Evolutionary conservation across 2,329 filamentous ascomycete species (phyloP), one percentile per base, ranked within the genome.

Genomic region (Albophoma yamanashiensis): DNA sequence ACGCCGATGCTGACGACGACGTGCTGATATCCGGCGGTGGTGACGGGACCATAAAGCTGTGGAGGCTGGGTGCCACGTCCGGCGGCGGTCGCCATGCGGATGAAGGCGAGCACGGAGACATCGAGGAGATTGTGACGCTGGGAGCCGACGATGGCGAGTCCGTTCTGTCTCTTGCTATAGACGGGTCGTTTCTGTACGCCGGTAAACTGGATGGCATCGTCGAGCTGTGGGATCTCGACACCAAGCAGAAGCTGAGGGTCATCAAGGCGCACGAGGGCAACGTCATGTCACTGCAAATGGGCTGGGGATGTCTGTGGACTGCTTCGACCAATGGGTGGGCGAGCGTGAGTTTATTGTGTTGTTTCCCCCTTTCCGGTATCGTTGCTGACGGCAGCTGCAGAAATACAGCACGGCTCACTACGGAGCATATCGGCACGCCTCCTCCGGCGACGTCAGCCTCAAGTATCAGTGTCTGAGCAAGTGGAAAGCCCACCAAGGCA

Each of bases 161-260:
- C 0, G 82, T 88, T 15, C 78, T 97, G 61, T 94, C 91, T 0
- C 80, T 99, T 58, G 88, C 90, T 6, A 82, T 96, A 3, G 92
- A 97, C 63, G 92, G 91, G 0, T 92, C 92, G 0, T 95, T 99
- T 65, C 80, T 99, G 5, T 99, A 97, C 70, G 91, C 89, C 61
- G 94, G 94, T 55, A 89, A 95, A 66, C 83, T 92, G 1, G 87
- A 90, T 45, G 95, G 94, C 27, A 84, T 96, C 57, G 85, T 99
- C 62, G 93, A 97, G 71, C 84, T 99, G 14, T 99, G 95, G 93
- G 95, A 99, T 70, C 80, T 99, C 17, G 93, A 97, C 70, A 97
- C 94, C 0, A 87, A 89, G 59, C 94, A 99, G 74, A 87, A 94
- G 56, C 81, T 99, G 53, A 83, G 94, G 60, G 92, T 91, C 22